Base-by-base conservation (phyloP, 2,329 filamentous ascomycete genomes). In the Cladophialophora bantiana region DNA sequence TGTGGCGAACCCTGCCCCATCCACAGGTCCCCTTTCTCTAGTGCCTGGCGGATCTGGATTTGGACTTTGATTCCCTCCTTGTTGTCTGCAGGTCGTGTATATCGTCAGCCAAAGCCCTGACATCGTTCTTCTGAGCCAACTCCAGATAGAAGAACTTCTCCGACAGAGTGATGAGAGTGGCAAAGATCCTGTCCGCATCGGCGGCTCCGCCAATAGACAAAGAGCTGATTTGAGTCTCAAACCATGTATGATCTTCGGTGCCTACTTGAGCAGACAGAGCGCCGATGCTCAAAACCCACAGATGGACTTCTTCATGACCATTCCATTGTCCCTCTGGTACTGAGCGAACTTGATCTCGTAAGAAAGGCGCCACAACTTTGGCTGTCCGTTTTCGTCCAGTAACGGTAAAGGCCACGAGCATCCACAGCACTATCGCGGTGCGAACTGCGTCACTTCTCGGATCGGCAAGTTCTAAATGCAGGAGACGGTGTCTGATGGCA, bases 401-500 rank as follows among this genome's bases (percentile, higher is more conserved):
- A 12, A 62, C 48, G 15, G 66, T 68, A 50, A 66, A 63, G 20
- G 56, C 57, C 48, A 59, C 48, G 32, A 68, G 62, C 20, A 68
- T 68, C 65, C 65, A 70, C 38, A 70, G 20, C 7, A 70, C 45
- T 2, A 68, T 12, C 4, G 63, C 55, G 35, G 20, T 50, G n/a
- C 66, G 59, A 3, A 70, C 9, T 15, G 63, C 64, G 18, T 65
- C 55, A 40, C 59, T 63, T 38, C 64, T 53, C 13, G 40, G 36
- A 35, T 70, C 68, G 4, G 15, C 36, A 4, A 70, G 52, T 3
- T 66, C 48, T 10, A 70, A 54, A 26, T 55, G 35, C 26, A 70
- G 42, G 3, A 70, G 65, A 7, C 66, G 60, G 38, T 68, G 63
- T 50, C 66, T 60, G 26, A 68, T 67, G 5, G 66, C 58, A 32